A percentile compares a stretch with the other conserved stretches of the same genome.
Conservation (phyloP, 495 filamentous ascomycete species). For the Penicillium parvum region DNA sequence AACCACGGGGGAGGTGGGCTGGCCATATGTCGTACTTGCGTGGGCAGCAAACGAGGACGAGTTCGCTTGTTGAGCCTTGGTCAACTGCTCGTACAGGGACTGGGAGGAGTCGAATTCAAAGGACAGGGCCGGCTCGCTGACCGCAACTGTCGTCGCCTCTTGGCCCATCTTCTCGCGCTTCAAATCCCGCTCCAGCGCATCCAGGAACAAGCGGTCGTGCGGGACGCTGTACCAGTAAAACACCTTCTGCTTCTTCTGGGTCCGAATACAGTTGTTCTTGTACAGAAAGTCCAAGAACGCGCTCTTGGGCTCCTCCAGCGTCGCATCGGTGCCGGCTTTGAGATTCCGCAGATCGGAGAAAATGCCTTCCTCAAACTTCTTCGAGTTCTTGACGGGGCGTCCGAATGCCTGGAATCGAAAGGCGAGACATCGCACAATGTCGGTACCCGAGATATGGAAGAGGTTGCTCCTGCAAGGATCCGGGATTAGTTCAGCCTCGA, state of each 20-base stretch:
- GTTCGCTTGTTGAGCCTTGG: constrained; percentile 97
- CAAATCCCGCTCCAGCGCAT: constrained; percentile 92
- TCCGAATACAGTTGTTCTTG: constrained; percentile 99
- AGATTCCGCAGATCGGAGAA: constrained; percentile 98
- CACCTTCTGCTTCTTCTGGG: constrained; percentile 99
- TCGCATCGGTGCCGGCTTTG: constrained; percentile 98
- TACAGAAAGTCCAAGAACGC: constrained; percentile 97
- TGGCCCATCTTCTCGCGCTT: constrained; percentile 99
- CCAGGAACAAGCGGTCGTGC: constrained; percentile 94
- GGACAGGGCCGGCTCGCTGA: constrained; percentile 92
- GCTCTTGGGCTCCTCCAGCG: constrained; percentile 97
- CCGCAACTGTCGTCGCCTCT: constrained; percentile 93
- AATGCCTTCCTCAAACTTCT: constrained; percentile 99
- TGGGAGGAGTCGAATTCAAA: constrained; percentile 99
- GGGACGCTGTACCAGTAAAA: constrained; percentile 99
- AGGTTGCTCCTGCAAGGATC: constrained; percentile 76
- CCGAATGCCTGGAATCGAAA: constrained; percentile 99
- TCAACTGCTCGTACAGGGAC: constrained; percentile 98
- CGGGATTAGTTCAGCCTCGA: not conserved
- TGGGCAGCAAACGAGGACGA: constrained; percentile 92
- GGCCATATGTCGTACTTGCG: constrained; percentile 70
- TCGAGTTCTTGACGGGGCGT: constrained; percentile 97
- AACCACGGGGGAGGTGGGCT: constrained; percentile 80
- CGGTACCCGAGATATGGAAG: constrained; percentile 97
- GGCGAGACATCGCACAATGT: constrained; percentile 96